Conservation (phyloP, 2,329 filamentous ascomycete genomes). For the Fusarium sp. region DNA sequence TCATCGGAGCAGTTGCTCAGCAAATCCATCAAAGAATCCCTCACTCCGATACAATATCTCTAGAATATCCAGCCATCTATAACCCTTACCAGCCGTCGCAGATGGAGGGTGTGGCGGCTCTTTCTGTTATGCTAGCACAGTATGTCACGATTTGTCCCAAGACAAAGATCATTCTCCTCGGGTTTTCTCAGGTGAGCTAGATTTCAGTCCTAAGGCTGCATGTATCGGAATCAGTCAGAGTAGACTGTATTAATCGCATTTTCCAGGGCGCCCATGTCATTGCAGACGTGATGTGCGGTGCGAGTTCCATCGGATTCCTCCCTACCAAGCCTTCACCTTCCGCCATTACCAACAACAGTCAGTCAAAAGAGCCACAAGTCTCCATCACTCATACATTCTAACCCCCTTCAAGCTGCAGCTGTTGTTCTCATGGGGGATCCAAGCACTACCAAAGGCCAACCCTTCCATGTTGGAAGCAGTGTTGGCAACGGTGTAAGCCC, state of each 20-base stretch:
- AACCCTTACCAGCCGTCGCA: constrained; percentile 30
- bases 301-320: constrained; percentile 31
- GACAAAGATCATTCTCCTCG: constrained; percentile 35
- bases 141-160: constrained; percentile 23
- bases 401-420: constrained; percentile 16
- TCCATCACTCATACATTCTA: neutral
- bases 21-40: constrained; percentile 12
- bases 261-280: constrained; percentile 33
- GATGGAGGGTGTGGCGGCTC: constrained; percentile 19
- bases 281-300: constrained; percentile 35
- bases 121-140: constrained; percentile 6
- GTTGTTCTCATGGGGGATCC: constrained; percentile 38
- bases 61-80: constrained; percentile 29
- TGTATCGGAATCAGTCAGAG: too few species aligned
- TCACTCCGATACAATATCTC: constrained; percentile 6
- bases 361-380: neutral
- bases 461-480: constrained; percentile 31
- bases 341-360: constrained; percentile 17
- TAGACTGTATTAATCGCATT: neutral
- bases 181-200: neutral
- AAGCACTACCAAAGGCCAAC: constrained; percentile 27
- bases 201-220: too few species aligned
- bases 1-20: constrained; percentile 33
- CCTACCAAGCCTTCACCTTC: constrained; percentile 14
- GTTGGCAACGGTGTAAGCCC: constrained; percentile 26